Evolutionary conservation across 2,329 filamentous ascomycete genomes (phyloP), one percentile per base, ranked within the genome.

Genomic region (Byssochlamys sp.): DNA sequence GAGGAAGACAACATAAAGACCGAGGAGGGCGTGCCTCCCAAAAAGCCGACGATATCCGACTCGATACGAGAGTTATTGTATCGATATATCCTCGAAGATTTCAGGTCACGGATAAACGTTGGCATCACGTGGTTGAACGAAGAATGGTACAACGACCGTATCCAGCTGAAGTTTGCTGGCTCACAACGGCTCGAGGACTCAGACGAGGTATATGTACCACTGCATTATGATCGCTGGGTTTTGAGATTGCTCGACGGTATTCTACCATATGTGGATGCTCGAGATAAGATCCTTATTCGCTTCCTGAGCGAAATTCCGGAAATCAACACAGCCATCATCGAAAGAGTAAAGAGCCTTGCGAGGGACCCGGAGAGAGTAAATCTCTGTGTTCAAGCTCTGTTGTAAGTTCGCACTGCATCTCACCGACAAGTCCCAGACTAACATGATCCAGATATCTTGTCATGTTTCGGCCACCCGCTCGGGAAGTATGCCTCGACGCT

Each of bases 61-160:
- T 81, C 81, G 4, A 90, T 97, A 62, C 84, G 94, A 55, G 88
- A 95, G 64, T 81, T 84, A 6, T 77, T 99, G 1, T 94, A 91
- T 73, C 81, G 84, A 56, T 96, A 95, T 70, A 83, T 97, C 53
- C 83, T 97, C 61, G 90, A 95, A 62, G 92, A 97, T 69, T 99
- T 96, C 75, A 85, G 92, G 56, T 86, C 83, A 61, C 86, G 94
- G 50, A 91, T 97, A 61, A 91, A 95, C 64, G 83, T 94, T 25
- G 92, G 91, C 1, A 90, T 97, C 55, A 86, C 87, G 6, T 99
- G 94, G 94, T 80, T 99, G 14, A 95, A 88, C 65, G 94, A 99
- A 72, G 94, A 99, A 74, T 99, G 94, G 92, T 97, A 96, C 73
- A 95, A 91, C 66, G 92, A 97, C 71, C 85, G 80, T 50, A 73